Evolutionary conservation across 805 yeast species (phyloP).

Genomic region (Candida fluviatilis): DNA sequence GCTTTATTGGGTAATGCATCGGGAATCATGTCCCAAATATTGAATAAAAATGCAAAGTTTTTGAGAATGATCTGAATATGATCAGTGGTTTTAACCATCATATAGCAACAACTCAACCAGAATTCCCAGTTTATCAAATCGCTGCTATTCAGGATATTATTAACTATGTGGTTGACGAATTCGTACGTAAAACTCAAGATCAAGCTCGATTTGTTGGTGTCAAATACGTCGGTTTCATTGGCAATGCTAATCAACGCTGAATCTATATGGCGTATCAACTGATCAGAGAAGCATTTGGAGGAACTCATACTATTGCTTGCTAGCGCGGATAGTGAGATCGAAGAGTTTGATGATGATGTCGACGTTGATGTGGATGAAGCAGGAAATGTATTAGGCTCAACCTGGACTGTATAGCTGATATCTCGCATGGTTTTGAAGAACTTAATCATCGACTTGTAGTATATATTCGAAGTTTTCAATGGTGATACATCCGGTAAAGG

Average conservation of each 20-base stretch:
- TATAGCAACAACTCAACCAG: conserved; percentile 60
- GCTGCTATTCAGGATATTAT: conserved; percentile 7
- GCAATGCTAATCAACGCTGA: conserved; percentile 32
- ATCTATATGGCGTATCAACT: conserved; percentile 25
- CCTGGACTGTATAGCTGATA: conserved; percentile 19
- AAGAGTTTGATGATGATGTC: neutral
- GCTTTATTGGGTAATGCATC: conserved; percentile 17
- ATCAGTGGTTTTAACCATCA: conserved; percentile 56
- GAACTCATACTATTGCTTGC: too few relatives aligned
- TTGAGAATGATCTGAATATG: conserved; percentile 61
- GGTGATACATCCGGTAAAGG: conserved; percentile 6
- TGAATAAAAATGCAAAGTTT: conserved; percentile 62
- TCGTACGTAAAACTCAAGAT: conserved; percentile 39
- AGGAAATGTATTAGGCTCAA: neutral
- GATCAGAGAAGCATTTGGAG: conserved; percentile 10
- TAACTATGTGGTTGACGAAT: conserved; percentile 30
- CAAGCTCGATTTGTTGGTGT: conserved; percentile 33
- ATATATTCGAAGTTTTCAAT: conserved; percentile 18
- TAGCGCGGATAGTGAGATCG: too few relatives aligned
- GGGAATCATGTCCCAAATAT: conserved; percentile 71
- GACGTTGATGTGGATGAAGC: neutral
- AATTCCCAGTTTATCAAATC: conserved; percentile 62
- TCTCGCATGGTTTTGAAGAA: conserved; percentile 37
- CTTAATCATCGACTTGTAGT: conserved; percentile 37
- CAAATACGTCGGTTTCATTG: conserved; percentile 31